Evolutionary conservation across 306 rosid genomes (phyloP), one percentile per base, ranked within the genome.

Genomic region (Elaeagnus macrophylla): DNA sequence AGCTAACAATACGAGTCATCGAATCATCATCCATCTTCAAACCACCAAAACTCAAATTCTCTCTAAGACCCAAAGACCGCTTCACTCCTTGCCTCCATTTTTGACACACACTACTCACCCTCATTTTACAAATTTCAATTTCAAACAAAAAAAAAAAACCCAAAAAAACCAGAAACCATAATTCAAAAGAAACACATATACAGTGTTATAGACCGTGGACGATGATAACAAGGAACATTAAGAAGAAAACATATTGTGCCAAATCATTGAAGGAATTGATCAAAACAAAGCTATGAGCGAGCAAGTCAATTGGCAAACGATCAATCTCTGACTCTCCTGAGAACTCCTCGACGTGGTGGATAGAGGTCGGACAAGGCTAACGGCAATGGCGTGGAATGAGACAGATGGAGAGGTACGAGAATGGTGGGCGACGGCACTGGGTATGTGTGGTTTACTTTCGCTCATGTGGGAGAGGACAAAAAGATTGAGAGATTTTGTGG

Each of bases 21-120:
- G 96, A 84, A 39, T 87, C 83, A 70, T 91, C 96, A 41, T 91
- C 96, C 99, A 91, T 91, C 57, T 75, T 81, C 85, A 85, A 80
- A 67, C 93, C 95, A 11, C 87, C 89, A 75, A 91, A 84, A 68
- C 89, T 82, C 53, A 93, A 72, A 70, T 61, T 65, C 55, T 79
- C 72, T 59, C 76, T 87, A 6, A 80, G 56, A 20, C 89, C 85
- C 44, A 91, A 43, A 54, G 96, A 87, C 56, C 67, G 89, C 52
- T 73, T 82, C 67, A 80, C 95, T 50, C 85, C 99, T 68, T 79
- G 80, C 62, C 77, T 84, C 99, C 99, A 91, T 66, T 80, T 91
- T 82, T 86, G 79, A 64, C 99, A 87, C 37, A 91, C 99, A 42
- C 81, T 35, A 60, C 96, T 77, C 6, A 95, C 94, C 68, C 95